Evolutionary conservation across 805 yeast genomes (phyloP), one percentile per base, ranked within the genome.

Genomic region (Candida michaelii): DNA sequence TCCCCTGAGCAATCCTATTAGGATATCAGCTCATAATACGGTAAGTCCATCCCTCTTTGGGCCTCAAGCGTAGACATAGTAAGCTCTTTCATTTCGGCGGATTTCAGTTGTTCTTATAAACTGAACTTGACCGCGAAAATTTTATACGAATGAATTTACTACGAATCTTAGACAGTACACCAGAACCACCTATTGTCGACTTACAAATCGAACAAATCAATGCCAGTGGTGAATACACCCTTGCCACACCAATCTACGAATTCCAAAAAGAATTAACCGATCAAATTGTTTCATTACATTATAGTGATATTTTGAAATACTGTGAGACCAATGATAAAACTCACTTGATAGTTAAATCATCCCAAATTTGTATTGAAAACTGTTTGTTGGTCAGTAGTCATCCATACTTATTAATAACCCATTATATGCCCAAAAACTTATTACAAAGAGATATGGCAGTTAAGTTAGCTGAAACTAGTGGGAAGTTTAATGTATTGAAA

Each of bases 241-340:
- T 89, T 19, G 85, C 95, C 1, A 83, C 91, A 5, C 90, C 96
- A 3, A 79, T 89, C 81, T 79, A 83, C 41, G 88, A 85, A 48
- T 86, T 86, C 51, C 98, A 91, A 59, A 84, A 82, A 54, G 93
- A 89, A 54, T 71, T 91, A 40, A 87, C 90, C 9, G 96, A 91
- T 61, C 96, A 89, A 58, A 89, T 93, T 23, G 86, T 91, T 10
- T 86, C 96, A 1, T 69, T 89, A 30, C 98, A 91, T 63, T 91
- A 90, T 59, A 80, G 91, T 25, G 98, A 90, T 58, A 89, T 91
- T 44, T 69, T 91, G 52, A 83, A 89, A 62, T 90, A 84, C 59
- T 89, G 87, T 56, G 95, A 89, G 58, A 69, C 79, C 38, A 66
- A 73, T 44, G 75, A 72, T 48, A 63, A 65, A 30, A 60, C 63